Conservation (phyloP, 495 filamentous ascomycete species). For the Aspergillus sclerotiicarbonarius region DNA sequence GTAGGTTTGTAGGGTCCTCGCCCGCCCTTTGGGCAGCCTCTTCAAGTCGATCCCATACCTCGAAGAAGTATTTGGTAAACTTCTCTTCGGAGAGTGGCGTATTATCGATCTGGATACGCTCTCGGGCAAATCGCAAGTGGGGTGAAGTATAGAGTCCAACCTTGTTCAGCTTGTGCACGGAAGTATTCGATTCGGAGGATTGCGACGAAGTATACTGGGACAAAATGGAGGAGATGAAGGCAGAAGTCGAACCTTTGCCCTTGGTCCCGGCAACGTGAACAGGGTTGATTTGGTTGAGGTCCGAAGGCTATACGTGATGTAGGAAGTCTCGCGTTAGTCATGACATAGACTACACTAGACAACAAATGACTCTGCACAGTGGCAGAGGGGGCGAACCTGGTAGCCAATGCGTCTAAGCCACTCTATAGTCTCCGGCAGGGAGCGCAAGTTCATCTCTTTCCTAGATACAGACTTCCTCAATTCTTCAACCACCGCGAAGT, state of each 20-base stretch:
- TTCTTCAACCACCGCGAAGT: slow-evolving; percentile 73
- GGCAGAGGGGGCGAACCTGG: slow-evolving; percentile 49
- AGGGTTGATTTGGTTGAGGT: slow-evolving; percentile 71
- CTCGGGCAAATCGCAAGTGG: slow-evolving; percentile 81
- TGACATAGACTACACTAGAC: slow-evolving; percentile 5
- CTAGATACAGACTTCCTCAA: slow-evolving; percentile 62
- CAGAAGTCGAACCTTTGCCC: slow-evolving; percentile 70
- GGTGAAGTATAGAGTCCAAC: slow-evolving; percentile 88
- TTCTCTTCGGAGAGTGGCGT: slow-evolving; percentile 67
- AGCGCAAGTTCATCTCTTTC: slow-evolving; percentile 61
- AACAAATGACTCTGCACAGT: slow-evolving; percentile 1
- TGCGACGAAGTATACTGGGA: slow-evolving; percentile 53
- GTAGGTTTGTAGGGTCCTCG: slow-evolving; percentile 42
- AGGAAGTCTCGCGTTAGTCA: not conserved
- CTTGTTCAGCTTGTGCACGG: slow-evolving; percentile 44
- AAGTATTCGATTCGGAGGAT: slow-evolving; percentile 32
- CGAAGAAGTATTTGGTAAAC: slow-evolving; percentile 85
- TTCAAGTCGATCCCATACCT: slow-evolving; percentile 80
- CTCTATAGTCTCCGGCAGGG: slow-evolving; percentile 72
- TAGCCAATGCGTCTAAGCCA: slow-evolving; percentile 79
- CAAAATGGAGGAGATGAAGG: slow-evolving; percentile 57
- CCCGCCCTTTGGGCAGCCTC: slow-evolving; percentile 47
- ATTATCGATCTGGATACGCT: slow-evolving; percentile 83
- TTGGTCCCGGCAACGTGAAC: slow-evolving; percentile 91
- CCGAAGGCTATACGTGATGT: slow-evolving; percentile 53